Base-by-base conservation (phyloP, 2,329 filamentous ascomycete species). In the Paraphaeosphaeria sporulosa region DNA sequence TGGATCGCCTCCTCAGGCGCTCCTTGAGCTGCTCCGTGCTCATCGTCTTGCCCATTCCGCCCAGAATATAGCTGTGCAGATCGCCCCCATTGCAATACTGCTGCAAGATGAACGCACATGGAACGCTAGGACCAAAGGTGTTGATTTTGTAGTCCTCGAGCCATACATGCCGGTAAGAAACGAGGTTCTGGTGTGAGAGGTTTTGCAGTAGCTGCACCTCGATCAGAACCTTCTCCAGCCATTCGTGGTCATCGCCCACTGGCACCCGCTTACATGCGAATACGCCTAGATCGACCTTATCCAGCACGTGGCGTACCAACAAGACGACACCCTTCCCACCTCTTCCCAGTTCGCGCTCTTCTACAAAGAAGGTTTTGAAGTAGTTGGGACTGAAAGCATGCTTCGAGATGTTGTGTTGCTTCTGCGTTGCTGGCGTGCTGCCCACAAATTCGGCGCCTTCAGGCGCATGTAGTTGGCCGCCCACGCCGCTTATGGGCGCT, bases 261-360 rank as follows among this genome's bases (percentile, higher is more conserved):
- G 95, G 96, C 0, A 99, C 94, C 48, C 96, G 88, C 79, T 99
- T 99, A 83, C 95, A 99, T 13, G 95, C 95, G 78, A 96, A 99
- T 65, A 95, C 87, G 1, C 95, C 95, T 1, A 99, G 83, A 34
- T 89, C 86, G 47, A 96, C 94, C 23, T 92, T 90, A 76, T 98
- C 95, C 59, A 99, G 87, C 66, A 96, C 86, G 79, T 99, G 95
- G 61, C 92, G 89, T 10, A 99, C 95, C n/a, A 98, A 84, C 49
- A 99, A 79, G 1, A 99, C 95, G 3, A 99, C 93, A 0, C 95
- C 95, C 74, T 97, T 97, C 3, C 96, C 95, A 23, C 96, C 95
- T 71, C 90, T 87, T 0, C 95, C 95, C 0, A 99, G 84, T 71
- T 94, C 90, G 5, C 86, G 85, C 78, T 98, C 92, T 71, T 96